These are phyloP conservation scores for Blepharisma undulans DNA, from an alignment of 169 alveolate species.

Conservation along the genomic window DNA sequence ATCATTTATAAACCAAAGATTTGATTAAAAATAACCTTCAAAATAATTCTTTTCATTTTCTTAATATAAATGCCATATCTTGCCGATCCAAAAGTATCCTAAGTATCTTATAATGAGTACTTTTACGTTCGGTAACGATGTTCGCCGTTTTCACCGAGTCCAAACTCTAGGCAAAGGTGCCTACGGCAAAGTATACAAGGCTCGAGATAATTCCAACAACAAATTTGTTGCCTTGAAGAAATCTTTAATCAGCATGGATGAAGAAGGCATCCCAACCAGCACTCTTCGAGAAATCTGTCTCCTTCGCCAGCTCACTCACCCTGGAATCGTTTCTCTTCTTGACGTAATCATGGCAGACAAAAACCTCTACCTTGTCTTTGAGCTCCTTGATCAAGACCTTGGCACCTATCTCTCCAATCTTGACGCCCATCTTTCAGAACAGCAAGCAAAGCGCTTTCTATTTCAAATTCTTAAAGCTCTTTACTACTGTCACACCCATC, in stretches of 20 bases:
- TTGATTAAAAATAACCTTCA: too few species aligned
- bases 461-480: constrained; percentile 77
- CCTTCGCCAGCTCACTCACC: constrained; percentile 67
- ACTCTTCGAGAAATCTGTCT: constrained; percentile 82
- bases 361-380: constrained; percentile 77
- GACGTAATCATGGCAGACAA: constrained; percentile 78
- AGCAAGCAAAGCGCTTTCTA: constrained; percentile 58
- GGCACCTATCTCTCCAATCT: constrained; percentile 76
- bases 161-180: constrained; percentile 78
- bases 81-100: not conserved
- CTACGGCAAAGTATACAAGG: constrained; percentile 78
- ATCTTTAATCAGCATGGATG: constrained; percentile 69
- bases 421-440: constrained; percentile 37
- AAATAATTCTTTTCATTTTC: not conserved
- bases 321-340: constrained; percentile 61
- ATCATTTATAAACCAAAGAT: too few species aligned
- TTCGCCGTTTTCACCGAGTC: constrained; percentile 37
- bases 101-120: not conserved
- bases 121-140: not conserved
- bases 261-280: constrained; percentile 89
- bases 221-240: constrained; percentile 82
- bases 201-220: constrained; percentile 59
- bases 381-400: constrained; percentile 78
- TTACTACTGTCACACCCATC: constrained; percentile 80
- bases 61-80: not conserved